These are phyloP conservation scores for Penicillium diatomitis DNA, from an alignment of 495 filamentous ascomycete species.

Conservation along the genomic window DNA sequence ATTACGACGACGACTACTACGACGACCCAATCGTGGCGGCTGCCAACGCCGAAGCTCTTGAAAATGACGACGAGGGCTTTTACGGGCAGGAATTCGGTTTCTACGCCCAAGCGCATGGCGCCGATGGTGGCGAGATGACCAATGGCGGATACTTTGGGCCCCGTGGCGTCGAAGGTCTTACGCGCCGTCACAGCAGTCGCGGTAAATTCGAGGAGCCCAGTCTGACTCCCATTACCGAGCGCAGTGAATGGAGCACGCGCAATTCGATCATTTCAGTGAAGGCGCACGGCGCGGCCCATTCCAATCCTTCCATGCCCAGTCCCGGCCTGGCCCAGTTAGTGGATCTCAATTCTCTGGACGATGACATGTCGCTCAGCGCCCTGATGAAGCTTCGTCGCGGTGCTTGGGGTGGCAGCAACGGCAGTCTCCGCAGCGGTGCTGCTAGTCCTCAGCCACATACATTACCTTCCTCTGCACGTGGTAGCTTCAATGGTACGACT, in stretches of 20 bases:
- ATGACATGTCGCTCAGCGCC: constrained; percentile 62
- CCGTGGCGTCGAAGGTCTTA: constrained; percentile 50
- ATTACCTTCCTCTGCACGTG: constrained; percentile 25
- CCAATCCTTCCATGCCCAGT: constrained; percentile 35
- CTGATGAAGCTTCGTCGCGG: constrained; percentile 63
- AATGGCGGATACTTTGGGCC: constrained; percentile 90
- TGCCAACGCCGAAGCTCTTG: constrained; percentile 87
- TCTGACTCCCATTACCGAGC: constrained; percentile 91
- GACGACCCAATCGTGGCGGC: constrained; percentile 90
- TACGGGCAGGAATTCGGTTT: constrained; percentile 99
- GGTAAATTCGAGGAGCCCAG: constrained; percentile 76
- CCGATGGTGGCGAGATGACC: constrained; percentile 43
- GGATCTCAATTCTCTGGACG: constrained; percentile 55
- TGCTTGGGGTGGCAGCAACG: constrained; percentile 76
- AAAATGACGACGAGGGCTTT: constrained; percentile 83
- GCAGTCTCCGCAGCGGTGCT: constrained; percentile 56
- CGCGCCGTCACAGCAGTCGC: constrained; percentile 58
- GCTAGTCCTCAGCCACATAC: constrained; percentile 46
- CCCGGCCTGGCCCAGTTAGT: constrained; percentile 66
- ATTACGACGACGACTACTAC: constrained; percentile 58
- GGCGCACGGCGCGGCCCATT: constrained; percentile 42
- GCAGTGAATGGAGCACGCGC: constrained; percentile 89
- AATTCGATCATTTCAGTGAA: constrained; percentile 75
- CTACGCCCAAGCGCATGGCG: constrained; percentile 59
- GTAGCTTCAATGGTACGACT: constrained; percentile 26